Conservation (phyloP, 176 grass and related monocot species). For the Hordeum marinum region DNA sequence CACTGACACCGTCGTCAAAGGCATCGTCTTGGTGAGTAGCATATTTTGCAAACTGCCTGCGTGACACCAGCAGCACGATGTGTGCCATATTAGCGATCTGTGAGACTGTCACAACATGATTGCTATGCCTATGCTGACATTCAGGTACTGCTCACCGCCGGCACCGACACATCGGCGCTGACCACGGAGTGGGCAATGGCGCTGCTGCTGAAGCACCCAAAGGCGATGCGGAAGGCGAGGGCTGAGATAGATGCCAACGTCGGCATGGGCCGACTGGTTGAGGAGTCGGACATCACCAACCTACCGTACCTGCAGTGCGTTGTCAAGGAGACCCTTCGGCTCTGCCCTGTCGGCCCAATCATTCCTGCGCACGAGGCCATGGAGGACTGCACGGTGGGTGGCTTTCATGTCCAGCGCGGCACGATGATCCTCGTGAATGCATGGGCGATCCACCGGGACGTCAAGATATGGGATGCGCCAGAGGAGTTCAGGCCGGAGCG, state of each 20-base stretch:
- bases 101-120: neutral
- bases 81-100: neutral
- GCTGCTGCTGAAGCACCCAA: slow-evolving; percentile 34
- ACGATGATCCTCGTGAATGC: slow-evolving; percentile 69
- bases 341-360: slow-evolving; percentile 36
- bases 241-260: slow-evolving; percentile 34
- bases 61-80: neutral
- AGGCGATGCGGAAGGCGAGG: slow-evolving; percentile 20
- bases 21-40: slow-evolving; percentile 40
- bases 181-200: slow-evolving; percentile 72
- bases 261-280: slow-evolving; percentile 28
- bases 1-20: slow-evolving; percentile 54
- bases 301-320: slow-evolving; percentile 52
- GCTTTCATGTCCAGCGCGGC: slow-evolving; percentile 33
- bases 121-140: neutral
- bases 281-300: slow-evolving; percentile 41
- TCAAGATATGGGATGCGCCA: slow-evolving; percentile 42
- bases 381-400: slow-evolving; percentile 43
- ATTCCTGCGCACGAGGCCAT: slow-evolving; percentile 60
- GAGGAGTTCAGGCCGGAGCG: slow-evolving; percentile 54
- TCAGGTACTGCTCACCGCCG: slow-evolving; percentile 44
- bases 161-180: slow-evolving; percentile 48
- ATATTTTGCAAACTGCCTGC: neutral
- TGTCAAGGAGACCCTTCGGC: slow-evolving; percentile 55
- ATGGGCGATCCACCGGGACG: slow-evolving; percentile 58